Evolutionary conservation across 768 basidiomycete species (phyloP), one percentile per base, ranked within the genome.

Genomic region (Clathrus columnatus): DNA sequence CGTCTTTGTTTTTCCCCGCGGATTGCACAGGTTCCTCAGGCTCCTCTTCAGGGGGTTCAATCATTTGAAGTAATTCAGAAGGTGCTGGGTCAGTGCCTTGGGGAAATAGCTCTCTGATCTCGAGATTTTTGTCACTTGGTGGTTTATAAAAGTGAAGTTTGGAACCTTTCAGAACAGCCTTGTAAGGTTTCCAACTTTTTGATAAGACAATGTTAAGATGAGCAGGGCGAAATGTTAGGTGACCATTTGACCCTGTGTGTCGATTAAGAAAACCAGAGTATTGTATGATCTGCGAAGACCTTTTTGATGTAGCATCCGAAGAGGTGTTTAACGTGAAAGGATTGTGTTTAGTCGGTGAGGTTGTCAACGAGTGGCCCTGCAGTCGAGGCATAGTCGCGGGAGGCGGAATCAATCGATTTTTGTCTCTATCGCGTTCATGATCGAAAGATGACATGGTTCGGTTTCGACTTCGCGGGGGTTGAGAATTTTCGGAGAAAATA

Each of bases 71-170:
- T n/a, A 77, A 80, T 50, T 83, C 80, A 45, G 77, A 69, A 16
- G 71, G 69, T 0, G 76, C 74, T 0, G 80, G 75, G 0, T 86
- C 79, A 17, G 87, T 68, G 7, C 72, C 80, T 0, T 79, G 75
- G 8, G 87, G 84, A 62, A 94, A 94, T 23, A 91, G 69, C 7
- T 85, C 83, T 64, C 83, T 87, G 51, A 91, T 75, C 0, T 75
- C 84, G 1, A 73, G 69, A 21, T 68, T 71, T 54, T 82, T 73
- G 60, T 93, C 91, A 26, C 76, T 73, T 0, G 91, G 88, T 0
- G 88, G 82, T 63, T 93, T 94, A 66, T 87, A 91, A 63, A 93
- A 87, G 66, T 87, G 85, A 48, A 94, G 62, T 66, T 93, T 93
- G 11, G 85, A 80, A 5, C 91, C 91, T 63, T 88, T 85, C 24